Percentiles rank a stretch among this genome's conserved stretches.
Evolutionary conservation across 2,329 filamentous ascomycete genomes (phyloP).

Genomic region (Ustulina deusta): DNA sequence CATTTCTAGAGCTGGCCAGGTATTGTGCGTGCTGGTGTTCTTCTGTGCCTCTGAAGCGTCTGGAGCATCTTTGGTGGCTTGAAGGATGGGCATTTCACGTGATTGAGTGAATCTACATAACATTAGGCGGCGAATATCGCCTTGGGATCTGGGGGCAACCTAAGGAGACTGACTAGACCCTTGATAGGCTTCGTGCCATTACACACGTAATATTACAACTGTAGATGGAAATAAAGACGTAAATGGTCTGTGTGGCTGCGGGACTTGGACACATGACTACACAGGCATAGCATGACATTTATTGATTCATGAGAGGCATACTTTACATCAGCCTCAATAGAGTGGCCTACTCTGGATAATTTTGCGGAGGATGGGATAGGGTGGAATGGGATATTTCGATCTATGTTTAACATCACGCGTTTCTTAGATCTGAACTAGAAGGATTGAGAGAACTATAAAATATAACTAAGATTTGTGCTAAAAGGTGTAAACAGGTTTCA

Average conservation of each 20-base stretch:
- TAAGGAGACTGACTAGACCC: conserved; percentile 49
- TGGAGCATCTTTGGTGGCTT: conserved; percentile 50
- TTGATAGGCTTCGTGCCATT: conserved; percentile 4
- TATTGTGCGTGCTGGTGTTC: conserved; percentile 46
- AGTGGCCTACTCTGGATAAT: background rate
- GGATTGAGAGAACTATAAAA: background rate
- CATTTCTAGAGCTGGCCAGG: conserved; percentile 42
- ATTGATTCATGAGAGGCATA: background rate
- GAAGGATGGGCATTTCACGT: conserved; percentile 49
- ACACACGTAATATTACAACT: background rate
- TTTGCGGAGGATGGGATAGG: too few relatives aligned
- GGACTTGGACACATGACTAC: background rate
- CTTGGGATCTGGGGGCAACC: conserved; percentile 50
- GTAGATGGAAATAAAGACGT: background rate
- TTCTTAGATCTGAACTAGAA: background rate
- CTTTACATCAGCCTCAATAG: background rate
- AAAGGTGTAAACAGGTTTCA: background rate
- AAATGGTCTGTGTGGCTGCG: background rate
- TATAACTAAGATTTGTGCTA: conserved; percentile 1
- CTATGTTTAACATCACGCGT: background rate
- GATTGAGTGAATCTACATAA: conserved; percentile 46
- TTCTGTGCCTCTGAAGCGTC: conserved; percentile 48
- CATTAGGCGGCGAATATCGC: conserved; percentile 45
- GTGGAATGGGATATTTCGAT: background rate
- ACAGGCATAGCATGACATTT: background rate